These are phyloP conservation scores for Petunia hybrid DNA, from an alignment of 305 asterid species.

Conservation along the genomic window DNA sequence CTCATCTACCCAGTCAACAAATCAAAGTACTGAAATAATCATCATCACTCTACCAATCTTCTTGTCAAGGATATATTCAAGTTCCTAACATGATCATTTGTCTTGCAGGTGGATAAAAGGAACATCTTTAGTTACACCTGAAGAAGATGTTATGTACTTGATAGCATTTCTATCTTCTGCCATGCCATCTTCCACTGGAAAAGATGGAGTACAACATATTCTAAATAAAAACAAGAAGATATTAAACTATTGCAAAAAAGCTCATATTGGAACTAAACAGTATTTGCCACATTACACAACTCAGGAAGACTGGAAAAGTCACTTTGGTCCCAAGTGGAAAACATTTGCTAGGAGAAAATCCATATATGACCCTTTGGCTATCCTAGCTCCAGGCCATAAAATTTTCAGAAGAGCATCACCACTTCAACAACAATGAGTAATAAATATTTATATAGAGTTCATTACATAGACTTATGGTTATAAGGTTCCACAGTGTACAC, in stretches of 20 bases:
- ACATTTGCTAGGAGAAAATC: conserved; percentile 67
- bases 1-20: conserved; percentile 89
- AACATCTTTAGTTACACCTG: conserved; percentile 81
- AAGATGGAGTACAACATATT: conserved; percentile 68
- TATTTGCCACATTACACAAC: conserved; percentile 81
- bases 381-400: conserved; percentile 94
- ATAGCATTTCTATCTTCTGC: conserved; percentile 84
- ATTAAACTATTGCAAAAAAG: conserved; percentile 53
- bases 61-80: neutral
- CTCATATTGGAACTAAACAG: conserved; percentile 75
- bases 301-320: conserved; percentile 84
- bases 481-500: conserved; percentile 10
- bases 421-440: conserved; percentile 46
- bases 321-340: conserved; percentile 85
- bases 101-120: conserved; percentile 76
- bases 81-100: conserved; percentile 30
- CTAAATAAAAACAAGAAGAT: conserved; percentile 67
- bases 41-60: conserved; percentile 8
- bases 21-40: conserved; percentile 60
- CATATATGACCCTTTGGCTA: conserved; percentile 81
- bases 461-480: conserved; percentile 26
- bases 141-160: conserved; percentile 78
- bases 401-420: conserved; percentile 65
- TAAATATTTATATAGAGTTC: conserved; percentile 30
- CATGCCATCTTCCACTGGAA: conserved; percentile 70